Percentiles rank a stretch among this genome's conserved stretches.
Conservation (phyloP, 2,329 filamentous ascomycete species). For the Coleophoma crateriformis region DNA sequence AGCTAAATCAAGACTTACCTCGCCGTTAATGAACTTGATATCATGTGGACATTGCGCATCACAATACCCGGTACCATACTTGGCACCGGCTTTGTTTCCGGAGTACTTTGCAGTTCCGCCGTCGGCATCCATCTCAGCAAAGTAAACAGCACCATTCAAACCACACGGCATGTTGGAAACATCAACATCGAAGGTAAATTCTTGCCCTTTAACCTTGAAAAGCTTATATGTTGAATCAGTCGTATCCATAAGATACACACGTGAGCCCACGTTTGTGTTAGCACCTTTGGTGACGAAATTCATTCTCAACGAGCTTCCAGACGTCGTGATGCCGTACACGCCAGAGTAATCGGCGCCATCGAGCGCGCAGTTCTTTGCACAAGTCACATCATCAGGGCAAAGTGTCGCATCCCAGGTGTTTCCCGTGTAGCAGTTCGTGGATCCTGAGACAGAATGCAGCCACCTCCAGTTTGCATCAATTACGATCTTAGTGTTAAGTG, state of each 20-base stretch:
- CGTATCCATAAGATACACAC: slow-evolving; percentile 58
- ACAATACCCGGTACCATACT: slow-evolving; percentile 60
- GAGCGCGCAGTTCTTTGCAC: slow-evolving; percentile 45
- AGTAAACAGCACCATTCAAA: slow-evolving; percentile 67
- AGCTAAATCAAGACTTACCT: slow-evolving; percentile 19
- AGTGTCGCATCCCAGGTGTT: slow-evolving; percentile 36
- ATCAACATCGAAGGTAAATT: slow-evolving; percentile 71
- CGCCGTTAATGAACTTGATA: slow-evolving; percentile 48
- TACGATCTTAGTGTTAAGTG: slow-evolving; percentile 26
- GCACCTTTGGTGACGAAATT: slow-evolving; percentile 46
- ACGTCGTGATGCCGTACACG: slow-evolving; percentile 50
- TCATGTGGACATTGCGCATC: slow-evolving; percentile 52
- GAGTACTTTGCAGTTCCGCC: slow-evolving; percentile 49
- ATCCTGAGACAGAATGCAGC: slow-evolving; percentile 43
- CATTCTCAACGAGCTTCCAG: slow-evolving; percentile 45
- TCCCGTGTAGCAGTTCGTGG: slow-evolving; percentile 35
- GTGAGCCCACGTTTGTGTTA: slow-evolving; percentile 46
- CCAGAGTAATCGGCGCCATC: slow-evolving; percentile 47
- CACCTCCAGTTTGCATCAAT: slow-evolving; percentile 56
- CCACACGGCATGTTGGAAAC: slow-evolving; percentile 65
- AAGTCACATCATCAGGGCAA: slow-evolving; percentile 36
- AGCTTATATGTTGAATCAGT: slow-evolving; percentile 57
- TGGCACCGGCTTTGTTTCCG: slow-evolving; percentile 51
- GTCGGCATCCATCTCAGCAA: slow-evolving; percentile 57
- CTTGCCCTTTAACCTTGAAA: slow-evolving; percentile 60